phyloP scores from a whole-genome alignment of 2,329 filamentous ascomycete genomes.

The Alternaria metachromatica region DNA sequence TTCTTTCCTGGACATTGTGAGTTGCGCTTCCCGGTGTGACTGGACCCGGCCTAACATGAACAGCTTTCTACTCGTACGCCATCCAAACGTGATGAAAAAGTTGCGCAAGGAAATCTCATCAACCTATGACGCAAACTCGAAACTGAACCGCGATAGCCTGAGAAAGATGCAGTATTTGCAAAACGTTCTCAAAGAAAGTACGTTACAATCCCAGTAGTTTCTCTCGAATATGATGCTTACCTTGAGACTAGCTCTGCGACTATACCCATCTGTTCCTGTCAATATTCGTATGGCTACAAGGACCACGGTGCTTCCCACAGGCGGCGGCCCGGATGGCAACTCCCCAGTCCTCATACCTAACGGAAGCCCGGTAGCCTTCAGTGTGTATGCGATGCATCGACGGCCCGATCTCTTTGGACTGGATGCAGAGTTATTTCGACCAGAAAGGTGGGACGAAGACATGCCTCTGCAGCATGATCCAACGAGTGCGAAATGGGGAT shows the following conservation, averaged over 20 bases:
- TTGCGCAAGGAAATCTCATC: neutral
- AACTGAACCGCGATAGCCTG: neutral
- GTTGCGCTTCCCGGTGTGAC: no score
- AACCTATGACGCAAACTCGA: neutral
- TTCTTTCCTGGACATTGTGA: slow-evolving; percentile 63
- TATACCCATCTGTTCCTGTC: slow-evolving; percentile 40
- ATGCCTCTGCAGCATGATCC: neutral
- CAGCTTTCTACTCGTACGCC: neutral
- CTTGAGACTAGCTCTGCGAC: slow-evolving; percentile 42
- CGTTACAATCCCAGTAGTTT: neutral
- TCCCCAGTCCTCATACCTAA: slow-evolving; percentile 41
- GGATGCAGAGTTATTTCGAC: slow-evolving; percentile 44
- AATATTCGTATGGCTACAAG: slow-evolving; percentile 30
- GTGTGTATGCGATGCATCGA: slow-evolving; percentile 41
- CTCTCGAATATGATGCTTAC: neutral
- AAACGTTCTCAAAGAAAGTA: neutral
- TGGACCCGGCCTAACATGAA: no score
- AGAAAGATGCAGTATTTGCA: neutral
- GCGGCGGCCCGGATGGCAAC: slow-evolving; percentile 39
- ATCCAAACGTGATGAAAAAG: neutral
- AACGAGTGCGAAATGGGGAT: slow-evolving; percentile 27
- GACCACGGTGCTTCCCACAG: slow-evolving; percentile 36
- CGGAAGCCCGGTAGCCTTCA: slow-evolving; percentile 30
- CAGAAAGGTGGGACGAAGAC: slow-evolving; percentile 41
- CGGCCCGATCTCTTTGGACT: slow-evolving; percentile 44